These are phyloP conservation scores for Russula dissimulans DNA, from an alignment of 768 basidiomycete genomes.

Conservation along the genomic window DNA sequence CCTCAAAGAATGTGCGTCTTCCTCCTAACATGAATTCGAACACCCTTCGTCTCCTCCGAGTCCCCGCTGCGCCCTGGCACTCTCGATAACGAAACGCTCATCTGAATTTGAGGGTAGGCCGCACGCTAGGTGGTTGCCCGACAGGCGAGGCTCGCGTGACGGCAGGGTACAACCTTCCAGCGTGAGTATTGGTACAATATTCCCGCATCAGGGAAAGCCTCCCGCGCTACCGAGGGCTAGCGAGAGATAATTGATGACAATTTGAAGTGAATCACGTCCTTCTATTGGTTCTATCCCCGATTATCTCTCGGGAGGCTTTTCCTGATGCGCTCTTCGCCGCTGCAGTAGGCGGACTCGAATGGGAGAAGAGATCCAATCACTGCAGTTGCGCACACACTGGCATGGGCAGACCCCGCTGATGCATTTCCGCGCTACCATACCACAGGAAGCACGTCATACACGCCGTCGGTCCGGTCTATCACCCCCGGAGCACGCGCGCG, in stretches of 20 bases:
- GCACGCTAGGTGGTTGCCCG: constrained; percentile 52
- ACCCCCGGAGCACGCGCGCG: constrained; percentile 32
- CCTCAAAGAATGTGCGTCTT: constrained; percentile 51
- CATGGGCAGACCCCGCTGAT: background rate
- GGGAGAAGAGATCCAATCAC: background rate
- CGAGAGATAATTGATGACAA: too few relatives aligned
- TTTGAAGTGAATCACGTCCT: too few relatives aligned
- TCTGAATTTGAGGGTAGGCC: constrained; percentile 29
- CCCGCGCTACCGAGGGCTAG: too few relatives aligned
- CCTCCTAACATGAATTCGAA: background rate
- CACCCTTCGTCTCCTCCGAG: too few relatives aligned
- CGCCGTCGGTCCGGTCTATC: constrained; percentile 71
- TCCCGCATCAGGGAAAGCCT: too few relatives aligned
- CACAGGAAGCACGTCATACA: constrained; percentile 65
- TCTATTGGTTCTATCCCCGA: too few relatives aligned
- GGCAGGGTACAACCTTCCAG: constrained; percentile 62
- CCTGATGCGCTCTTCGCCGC: too few relatives aligned
- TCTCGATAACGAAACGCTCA: too few relatives aligned
- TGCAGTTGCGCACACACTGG: background rate
- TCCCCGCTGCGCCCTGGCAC: too few relatives aligned
- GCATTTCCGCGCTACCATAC: background rate
- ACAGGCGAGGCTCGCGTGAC: constrained; percentile 77
- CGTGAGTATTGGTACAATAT: constrained; percentile 36
- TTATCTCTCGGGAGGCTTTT: too few relatives aligned
- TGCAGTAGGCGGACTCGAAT: background rate